Evolutionary conservation across 768 basidiomycete genomes (phyloP).

Genomic region (Hortiboletus flavorubellus): DNA sequence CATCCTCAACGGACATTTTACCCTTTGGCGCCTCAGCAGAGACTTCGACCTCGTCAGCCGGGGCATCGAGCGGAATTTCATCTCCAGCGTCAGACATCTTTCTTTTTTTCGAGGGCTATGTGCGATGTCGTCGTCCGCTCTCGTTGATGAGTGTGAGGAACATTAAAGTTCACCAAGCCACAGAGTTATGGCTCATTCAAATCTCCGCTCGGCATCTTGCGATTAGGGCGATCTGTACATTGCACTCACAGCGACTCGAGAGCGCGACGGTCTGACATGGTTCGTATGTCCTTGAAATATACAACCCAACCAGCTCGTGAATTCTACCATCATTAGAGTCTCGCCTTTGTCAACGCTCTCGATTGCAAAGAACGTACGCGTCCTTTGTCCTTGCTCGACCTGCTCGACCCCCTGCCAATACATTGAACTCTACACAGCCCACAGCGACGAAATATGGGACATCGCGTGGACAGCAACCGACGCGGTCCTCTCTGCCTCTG

Average conservation of each 20-base stretch:
- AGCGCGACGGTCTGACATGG: slow-evolving; percentile 17
- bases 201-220: slow-evolving; percentile 54
- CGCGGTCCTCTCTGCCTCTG: slow-evolving; percentile 65
- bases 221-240: slow-evolving; percentile 12
- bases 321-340: slow-evolving; percentile 43
- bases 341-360: slow-evolving; percentile 69
- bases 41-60: slow-evolving; percentile 71
- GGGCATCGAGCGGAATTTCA: slow-evolving; percentile 77
- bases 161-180: slow-evolving; percentile 46
- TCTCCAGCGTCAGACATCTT: slow-evolving; percentile 98
- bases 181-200: slow-evolving; percentile 37
- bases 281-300: slow-evolving; percentile 20
- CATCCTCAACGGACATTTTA: slow-evolving; percentile 94
- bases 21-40: slow-evolving; percentile 89
- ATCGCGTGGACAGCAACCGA: slow-evolving; percentile 68
- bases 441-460: slow-evolving; percentile 78
- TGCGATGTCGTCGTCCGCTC: slow-evolving; percentile 89
- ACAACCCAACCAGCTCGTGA: slow-evolving; percentile 21
- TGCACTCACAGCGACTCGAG: not conserved
- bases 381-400: slow-evolving; percentile 3
- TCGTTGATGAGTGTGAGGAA: slow-evolving; percentile 79
- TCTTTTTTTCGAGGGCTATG: slow-evolving; percentile 30
- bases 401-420: not conserved
- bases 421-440: slow-evolving; percentile 45
- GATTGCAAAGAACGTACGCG: slow-evolving; percentile 74